Evolutionary conservation across 148 eudicot species (phyloP), one percentile per base, ranked within the genome.

Genomic region (Vaccinium macrocarpon): DNA sequence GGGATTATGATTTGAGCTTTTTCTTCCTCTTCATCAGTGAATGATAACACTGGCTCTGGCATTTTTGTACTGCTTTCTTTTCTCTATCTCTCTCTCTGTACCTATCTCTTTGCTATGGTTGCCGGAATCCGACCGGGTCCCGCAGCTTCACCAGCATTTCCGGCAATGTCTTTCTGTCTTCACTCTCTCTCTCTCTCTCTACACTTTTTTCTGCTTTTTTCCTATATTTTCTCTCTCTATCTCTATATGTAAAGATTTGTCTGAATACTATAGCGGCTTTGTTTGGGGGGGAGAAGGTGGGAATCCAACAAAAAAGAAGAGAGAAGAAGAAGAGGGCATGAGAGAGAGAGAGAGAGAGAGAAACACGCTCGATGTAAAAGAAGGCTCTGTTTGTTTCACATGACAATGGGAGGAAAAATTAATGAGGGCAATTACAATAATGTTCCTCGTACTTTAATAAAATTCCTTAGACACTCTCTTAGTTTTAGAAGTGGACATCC

Each of bases 101-200:
- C 46, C 46, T 8, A 62, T 3, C 27, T 62, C 4, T n/a, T 75
- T 72, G 66, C 11, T 35, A 21, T 32, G 18, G 48, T 82, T 32
- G 61, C 66, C 55, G 77, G 78, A 53, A 38, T 68, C 18, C 13
- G 53, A 81, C 81, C 52, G 81, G 83, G n/a, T 38, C 48, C 7
- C 21, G 42, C 79, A 82, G 82, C 79, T 82, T 80, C 81, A 53
- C 76, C 55, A 81, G 82, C 88, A 87, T 87, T 83, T 86, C 66
- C 88, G 57, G 72, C 68, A 12, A 55, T 32, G 25, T 61, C 78
- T 62, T 29, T 49, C 52, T 70, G 46, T 42, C 46, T 42, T 42
- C 46, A 5, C 51, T 74, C 38, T 10, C 38, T 66, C 72, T 66
- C 72, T 66, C 72, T 66, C 35, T 66, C 15, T 23, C 64, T 59